Conservation (phyloP, 1,139 yeast genomes). For the Candida sojae region DNA sequence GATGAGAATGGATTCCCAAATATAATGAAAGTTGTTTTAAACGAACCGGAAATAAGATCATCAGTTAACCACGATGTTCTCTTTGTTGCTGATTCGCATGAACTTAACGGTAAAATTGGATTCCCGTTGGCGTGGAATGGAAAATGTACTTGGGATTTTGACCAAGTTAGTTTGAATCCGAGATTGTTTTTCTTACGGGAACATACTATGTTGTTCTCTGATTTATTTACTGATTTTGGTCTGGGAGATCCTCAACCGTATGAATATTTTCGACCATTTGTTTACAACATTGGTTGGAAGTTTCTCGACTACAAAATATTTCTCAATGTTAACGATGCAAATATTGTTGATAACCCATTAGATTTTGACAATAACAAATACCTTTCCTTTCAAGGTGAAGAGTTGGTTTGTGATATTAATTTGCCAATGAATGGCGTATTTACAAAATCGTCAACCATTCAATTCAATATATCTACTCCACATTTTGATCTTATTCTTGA, state of each 20-base stretch:
- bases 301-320: constrained; percentile 57
- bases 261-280: constrained; percentile 72
- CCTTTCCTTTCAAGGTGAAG: constrained; percentile 69
- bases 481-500: constrained; percentile 62
- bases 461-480: constrained; percentile 58
- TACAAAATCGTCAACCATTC: constrained; percentile 56
- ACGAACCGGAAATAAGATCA: constrained; percentile 66
- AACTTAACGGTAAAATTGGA: constrained; percentile 56
- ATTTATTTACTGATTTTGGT: constrained; percentile 73
- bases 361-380: constrained; percentile 81
- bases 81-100: constrained; percentile 63
- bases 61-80: constrained; percentile 88
- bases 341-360: constrained; percentile 84
- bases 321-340: constrained; percentile 81
- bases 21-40: constrained; percentile 47
- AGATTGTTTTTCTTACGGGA: constrained; percentile 77
- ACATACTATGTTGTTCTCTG: constrained; percentile 75
- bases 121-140: constrained; percentile 87
- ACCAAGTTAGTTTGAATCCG: constrained; percentile 52
- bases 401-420: constrained; percentile 44
- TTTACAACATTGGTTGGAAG: constrained; percentile 64
- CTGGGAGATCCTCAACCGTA: constrained; percentile 75
- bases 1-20: constrained; percentile 60
- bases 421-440: constrained; percentile 68
- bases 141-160: constrained; percentile 65